Conservation (phyloP, 2,329 filamentous ascomycete genomes). For the Curvularia verruculosa region DNA sequence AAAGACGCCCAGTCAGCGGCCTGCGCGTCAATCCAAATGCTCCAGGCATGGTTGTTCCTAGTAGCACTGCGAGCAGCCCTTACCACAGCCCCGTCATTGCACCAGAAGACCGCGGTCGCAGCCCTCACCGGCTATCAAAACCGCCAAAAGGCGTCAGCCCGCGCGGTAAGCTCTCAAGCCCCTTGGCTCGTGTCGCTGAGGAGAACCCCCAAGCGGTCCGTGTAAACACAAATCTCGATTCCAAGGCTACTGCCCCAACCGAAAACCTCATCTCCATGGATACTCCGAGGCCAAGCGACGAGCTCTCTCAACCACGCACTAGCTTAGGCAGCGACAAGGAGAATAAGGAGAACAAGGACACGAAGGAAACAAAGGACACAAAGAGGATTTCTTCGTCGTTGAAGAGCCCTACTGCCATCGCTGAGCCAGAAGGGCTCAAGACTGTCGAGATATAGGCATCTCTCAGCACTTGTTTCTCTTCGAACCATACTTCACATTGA, state of each 20-base stretch:
- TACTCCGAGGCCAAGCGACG: conserved; percentile 50
- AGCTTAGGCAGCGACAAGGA: conserved; percentile 50
- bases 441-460: conserved; percentile 54
- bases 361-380: conserved; percentile 44
- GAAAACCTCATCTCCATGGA: conserved; percentile 54
- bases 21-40: conserved; percentile 61
- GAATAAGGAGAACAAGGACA: conserved; percentile 22
- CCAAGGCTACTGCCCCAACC: conserved; percentile 30
- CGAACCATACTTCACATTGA: conserved; percentile 18
- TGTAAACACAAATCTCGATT: conserved; percentile 45
- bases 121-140: conserved; percentile 69
- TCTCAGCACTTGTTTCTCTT: conserved; percentile 8
- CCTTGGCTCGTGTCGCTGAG: conserved; percentile 76
- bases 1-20: conserved; percentile 54
- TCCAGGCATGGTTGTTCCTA: conserved; percentile 51
- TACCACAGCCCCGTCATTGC: conserved; percentile 70
- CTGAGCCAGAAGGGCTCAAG: conserved; percentile 52
- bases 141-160: conserved; percentile 67
- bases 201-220: conserved; percentile 57
- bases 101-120: conserved; percentile 67
- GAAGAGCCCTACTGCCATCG: conserved; percentile 32
- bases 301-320: conserved; percentile 34
- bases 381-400: conserved; percentile 29
- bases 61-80: conserved; percentile 59
- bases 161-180: conserved; percentile 70